Evolutionary conservation across 345 rosid genomes (phyloP), one percentile per base, ranked within the genome.

Genomic region (Diplotaxis tenuifolia): DNA sequence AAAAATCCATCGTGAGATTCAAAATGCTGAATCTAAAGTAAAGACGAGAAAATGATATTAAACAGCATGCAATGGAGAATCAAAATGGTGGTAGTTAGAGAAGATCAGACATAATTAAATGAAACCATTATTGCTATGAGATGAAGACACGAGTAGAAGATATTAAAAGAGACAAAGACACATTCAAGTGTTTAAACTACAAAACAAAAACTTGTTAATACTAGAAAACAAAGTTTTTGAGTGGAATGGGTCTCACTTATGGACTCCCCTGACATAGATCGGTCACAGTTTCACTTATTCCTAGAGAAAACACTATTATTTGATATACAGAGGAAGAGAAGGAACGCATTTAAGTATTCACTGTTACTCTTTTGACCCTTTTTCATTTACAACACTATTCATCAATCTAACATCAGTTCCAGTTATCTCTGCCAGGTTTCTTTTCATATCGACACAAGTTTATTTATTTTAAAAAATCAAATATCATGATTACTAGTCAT

Each of bases 191-290:
- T 64, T 22, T 62, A 18, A 63, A 72, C 55, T 50, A 67, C 2
- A 69, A 23, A 69, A 56, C 16, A 60, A 61, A 62, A 22, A 38
- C 14, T 69, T 25, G 56, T 69, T 70, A 42, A 27, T 56, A 42
- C 19, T 55, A 65, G 28, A 45, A 47, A 58, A 61, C n/a, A 31
- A 32, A 18, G 42, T 31, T 21, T 54, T 7, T 10, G 9, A 42
- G 18, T 73, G 59, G 62, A 36, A 9, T 47, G 53, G 70, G 64
- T 27, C 21, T 72, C 49, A 68, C 12, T 53, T 75, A 54, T 68
- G 74, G 50, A 75, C 62, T 57, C 57, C 27, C 53, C 77, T 59
- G 73, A 60, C 68, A 67, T 31, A 75, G 56, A 75, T 67, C 73
- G 62, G 68, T 67, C 68, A 67, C 73, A 67, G 68, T 6, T 18